phyloP scores from a whole-genome alignment of 805 yeast genomes.

The Pichia paraexigua region DNA sequence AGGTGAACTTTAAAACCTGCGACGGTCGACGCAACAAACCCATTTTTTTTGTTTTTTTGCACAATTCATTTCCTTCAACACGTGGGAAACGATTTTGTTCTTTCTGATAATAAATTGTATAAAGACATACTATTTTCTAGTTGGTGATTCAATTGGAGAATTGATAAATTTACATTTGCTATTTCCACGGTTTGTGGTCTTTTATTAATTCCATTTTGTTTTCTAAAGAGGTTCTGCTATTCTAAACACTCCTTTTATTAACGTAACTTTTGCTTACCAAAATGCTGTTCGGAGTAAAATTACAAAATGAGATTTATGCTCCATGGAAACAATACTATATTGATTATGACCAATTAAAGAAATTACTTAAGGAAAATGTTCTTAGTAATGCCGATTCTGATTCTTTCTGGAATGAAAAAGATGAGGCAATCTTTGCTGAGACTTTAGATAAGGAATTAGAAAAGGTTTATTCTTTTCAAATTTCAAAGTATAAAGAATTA shows the following conservation, averaged over 20 bases:
- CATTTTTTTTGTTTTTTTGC: no score
- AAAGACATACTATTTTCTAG: not conserved
- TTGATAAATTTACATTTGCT: not conserved
- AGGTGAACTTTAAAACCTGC: not conserved
- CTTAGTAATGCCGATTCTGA: slow-evolving; percentile 13
- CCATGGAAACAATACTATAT: slow-evolving; percentile 83
- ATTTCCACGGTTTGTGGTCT: not conserved
- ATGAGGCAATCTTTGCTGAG: slow-evolving; percentile 61
- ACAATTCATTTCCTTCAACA: not conserved
- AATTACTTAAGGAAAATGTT: slow-evolving; percentile 60
- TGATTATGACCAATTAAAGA: slow-evolving; percentile 57
- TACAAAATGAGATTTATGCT: slow-evolving; percentile 71
- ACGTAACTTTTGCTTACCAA: not conserved
- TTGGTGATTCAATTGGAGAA: not conserved
- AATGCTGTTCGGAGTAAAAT: slow-evolving; percentile 83
- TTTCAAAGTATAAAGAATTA: slow-evolving; percentile 57
- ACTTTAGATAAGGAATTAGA: slow-evolving; percentile 63
- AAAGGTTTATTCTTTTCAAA: slow-evolving; percentile 69
- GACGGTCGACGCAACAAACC: not conserved
- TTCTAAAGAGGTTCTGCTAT: not conserved
- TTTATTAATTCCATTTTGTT: not conserved
- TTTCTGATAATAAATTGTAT: not conserved
- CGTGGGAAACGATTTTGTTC: not conserved
- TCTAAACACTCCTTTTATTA: not conserved
- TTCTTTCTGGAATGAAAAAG: slow-evolving; percentile 55